Conservation (phyloP, 257 asterid species). For the Solanum virginianum region DNA sequence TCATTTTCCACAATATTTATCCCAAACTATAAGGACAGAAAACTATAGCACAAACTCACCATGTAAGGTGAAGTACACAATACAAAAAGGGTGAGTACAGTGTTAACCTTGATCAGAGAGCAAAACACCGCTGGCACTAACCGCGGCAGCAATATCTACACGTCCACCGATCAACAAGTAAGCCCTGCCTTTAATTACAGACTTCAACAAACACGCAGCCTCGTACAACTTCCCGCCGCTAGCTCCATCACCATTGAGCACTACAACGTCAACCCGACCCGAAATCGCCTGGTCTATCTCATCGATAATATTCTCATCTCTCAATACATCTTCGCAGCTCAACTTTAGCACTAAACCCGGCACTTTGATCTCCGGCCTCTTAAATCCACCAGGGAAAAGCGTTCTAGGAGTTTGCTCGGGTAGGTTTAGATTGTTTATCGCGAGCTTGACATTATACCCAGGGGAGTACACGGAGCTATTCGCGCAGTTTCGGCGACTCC, state of each 20-base stretch:
- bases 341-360: constrained; percentile 58
- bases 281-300: constrained; percentile 52
- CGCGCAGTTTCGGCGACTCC: neutral
- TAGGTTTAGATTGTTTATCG: constrained; percentile 28
- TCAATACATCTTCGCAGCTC: constrained; percentile 40
- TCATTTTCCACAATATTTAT: neutral
- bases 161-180: constrained; percentile 84
- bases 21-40: neutral
- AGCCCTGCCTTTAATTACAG: constrained; percentile 67
- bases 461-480: constrained; percentile 7
- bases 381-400: constrained; percentile 80
- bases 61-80: neutral
- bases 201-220: constrained; percentile 76
- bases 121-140: constrained; percentile 77
- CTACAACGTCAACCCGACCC: constrained; percentile 60
- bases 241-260: constrained; percentile 57
- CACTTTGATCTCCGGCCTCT: constrained; percentile 84
- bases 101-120: constrained; percentile 84
- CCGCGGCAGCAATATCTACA: constrained; percentile 80
- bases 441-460: neutral
- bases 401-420: constrained; percentile 43
- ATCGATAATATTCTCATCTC: constrained; percentile 32
- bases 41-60: neutral
- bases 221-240: constrained; percentile 66
- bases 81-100: neutral